Conservation (phyloP, 169 alveolate genomes). For the Plasmodium berghei region DNA sequence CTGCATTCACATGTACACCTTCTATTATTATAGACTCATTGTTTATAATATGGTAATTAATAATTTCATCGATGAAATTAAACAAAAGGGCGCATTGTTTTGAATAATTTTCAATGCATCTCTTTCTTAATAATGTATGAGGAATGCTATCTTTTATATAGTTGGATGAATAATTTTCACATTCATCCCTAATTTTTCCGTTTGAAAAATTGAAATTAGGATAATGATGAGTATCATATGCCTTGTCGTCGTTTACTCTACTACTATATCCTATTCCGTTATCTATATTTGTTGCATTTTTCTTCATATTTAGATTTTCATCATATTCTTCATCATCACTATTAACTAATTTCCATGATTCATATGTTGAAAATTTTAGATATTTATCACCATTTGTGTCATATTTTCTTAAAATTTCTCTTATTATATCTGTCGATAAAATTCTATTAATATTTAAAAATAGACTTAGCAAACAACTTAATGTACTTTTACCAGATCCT, state of each 20-base stretch:
- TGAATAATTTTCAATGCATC: conserved; percentile 54
- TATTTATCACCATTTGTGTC: conserved; percentile 22
- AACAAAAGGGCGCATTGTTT: conserved; percentile 46
- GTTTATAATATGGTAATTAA: conserved; percentile 34
- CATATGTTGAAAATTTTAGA: conserved; percentile 68
- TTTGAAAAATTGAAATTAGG: background rate
- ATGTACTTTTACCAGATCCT: conserved; percentile 66
- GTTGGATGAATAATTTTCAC: background rate
- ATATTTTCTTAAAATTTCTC: conserved; percentile 63
- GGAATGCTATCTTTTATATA: background rate
- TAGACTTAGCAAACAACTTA: conserved; percentile 61
- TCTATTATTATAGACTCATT: conserved; percentile 63
- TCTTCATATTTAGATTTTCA: background rate
- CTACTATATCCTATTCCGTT: background rate
- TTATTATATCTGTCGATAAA: conserved; percentile 60
- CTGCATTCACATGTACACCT: conserved; percentile 66
- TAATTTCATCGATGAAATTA: conserved; percentile 52
- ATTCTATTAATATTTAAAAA: conserved; percentile 48
- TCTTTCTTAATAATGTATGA: conserved; percentile 12
- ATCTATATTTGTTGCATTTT: background rate
- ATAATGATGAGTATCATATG: background rate
- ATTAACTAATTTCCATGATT: conserved; percentile 44
- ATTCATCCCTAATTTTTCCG: background rate
- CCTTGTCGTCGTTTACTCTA: background rate
- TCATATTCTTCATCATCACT: conserved; percentile 29